These are phyloP conservation scores for Colletotrichum aenigma DNA, from an alignment of 2,329 filamentous ascomycete genomes.

Conservation along the genomic window DNA sequence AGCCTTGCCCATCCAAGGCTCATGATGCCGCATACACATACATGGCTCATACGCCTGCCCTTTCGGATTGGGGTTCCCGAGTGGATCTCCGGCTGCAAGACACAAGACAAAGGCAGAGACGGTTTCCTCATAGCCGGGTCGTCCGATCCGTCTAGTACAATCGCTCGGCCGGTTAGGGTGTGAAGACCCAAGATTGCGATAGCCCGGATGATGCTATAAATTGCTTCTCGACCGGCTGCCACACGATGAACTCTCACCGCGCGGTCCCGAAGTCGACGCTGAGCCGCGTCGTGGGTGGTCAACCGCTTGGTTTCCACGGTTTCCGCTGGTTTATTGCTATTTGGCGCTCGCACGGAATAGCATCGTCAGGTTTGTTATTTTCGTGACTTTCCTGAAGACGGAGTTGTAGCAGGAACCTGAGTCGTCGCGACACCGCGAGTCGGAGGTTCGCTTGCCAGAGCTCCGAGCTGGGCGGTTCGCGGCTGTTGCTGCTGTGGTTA, in stretches of 20 bases:
- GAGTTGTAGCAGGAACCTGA: not conserved
- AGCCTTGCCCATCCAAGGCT: not conserved
- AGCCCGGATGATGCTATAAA: conserved; percentile 2
- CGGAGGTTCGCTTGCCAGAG: not conserved
- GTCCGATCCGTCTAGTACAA: not conserved
- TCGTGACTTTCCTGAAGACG: not conserved
- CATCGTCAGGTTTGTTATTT: not conserved
- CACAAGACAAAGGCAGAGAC: not conserved
- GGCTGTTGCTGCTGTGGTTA: not conserved
- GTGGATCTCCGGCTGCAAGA: not conserved
- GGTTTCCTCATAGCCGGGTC: not conserved
- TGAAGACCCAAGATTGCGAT: not conserved
- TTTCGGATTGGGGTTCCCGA: not conserved
- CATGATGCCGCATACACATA: not conserved
- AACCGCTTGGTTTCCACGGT: not conserved
- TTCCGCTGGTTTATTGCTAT: not conserved
- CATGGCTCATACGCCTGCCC: not conserved
- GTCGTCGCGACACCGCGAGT: not conserved
- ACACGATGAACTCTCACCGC: conserved; percentile 1
- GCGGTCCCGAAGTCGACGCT: not conserved
- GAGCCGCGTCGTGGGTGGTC: not conserved
- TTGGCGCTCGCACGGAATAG: not conserved
- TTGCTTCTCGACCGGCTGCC: conserved; percentile 2
- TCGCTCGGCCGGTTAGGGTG: conserved; percentile 1
- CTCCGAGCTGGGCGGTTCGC: not conserved